Evolutionary conservation across 192 early-diverging fungal species (phyloP), one percentile per base, ranked within the genome.

Genomic region (Spizellomyces punctatus): DNA sequence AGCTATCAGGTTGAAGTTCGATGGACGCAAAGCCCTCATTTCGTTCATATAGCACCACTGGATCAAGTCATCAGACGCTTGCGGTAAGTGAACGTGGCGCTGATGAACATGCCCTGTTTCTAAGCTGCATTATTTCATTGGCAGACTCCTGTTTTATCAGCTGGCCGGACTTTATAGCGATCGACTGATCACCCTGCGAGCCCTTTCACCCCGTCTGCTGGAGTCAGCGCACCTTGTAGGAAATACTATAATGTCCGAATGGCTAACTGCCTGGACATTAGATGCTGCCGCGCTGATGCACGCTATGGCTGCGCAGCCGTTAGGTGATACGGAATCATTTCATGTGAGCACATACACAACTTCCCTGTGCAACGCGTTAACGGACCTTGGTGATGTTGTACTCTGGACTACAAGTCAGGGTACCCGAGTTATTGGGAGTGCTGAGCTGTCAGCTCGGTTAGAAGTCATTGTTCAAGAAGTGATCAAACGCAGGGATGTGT

Each of bases 1-100:
- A 64, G 62, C 10, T 73, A 73, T 73, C 48, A 73, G 56, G 64
- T 73, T 14, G 72, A 73, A 66, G 47, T 73, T 9, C 48, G 72
- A 8, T 58, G 8, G 50, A 58, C 6, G 1, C 63, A 73, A 36
- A 67, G 45, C 16, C 72, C 72, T 8, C 72, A 73, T 66, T 73
- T 73, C 55, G 55, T 73, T 10, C 72, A 50, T 19, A 59, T 66
- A 0, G 72, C 52, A 16, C 72, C 72, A 44, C 52, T 73, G 44
- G 56, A 55, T 22, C 63, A 73, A 55, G 72, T 73, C 54, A 73
- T 73, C 36, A 50, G 72, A 1, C 63, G 72, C 14, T 45, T 73
- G 10, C 55, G 72, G 72, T 73, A 66, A 8, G 55, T 56, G 10
- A 22, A 22, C 3, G 52, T 36, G 10, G 10, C 14, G 46, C 14